Base-by-base conservation (phyloP, 805 yeast species). In the Nakazawaea pomicola region DNA sequence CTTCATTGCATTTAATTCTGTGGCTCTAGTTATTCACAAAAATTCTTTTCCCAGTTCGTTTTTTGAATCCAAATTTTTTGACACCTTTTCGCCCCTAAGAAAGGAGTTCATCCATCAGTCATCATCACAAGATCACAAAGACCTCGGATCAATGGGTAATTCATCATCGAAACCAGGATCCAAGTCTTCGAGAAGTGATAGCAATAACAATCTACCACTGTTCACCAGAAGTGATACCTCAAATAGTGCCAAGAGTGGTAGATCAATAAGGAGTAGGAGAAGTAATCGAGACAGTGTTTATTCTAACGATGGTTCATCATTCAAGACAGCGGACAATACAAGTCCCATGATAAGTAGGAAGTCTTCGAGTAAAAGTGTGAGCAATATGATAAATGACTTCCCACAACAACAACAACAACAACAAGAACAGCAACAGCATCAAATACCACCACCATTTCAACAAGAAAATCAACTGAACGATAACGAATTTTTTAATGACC, bases 161-260 rank as follows among this genome's bases (percentile, higher is more conserved):
- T 41, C 44, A 16, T 23, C 40, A 6, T 36, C 41, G 18, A 41
- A 41, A n/a, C 36, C 44, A 16, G 19, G 37, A 5, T 36, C 41
- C 18, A 36, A 31, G 24, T 36, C 40, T 4, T 25, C 29, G 7
- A 25, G 31, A 11, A n/a, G 29, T 6, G 18, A 28, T 4, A 19
- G 25, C 21, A 31, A 29, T 28, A n/a, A 27, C 27, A 29, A 29
- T 5, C 33, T 17, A 11, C 65, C 72, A 16, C 37, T 37, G 3
- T 64, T 68, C 44, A 54, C 67, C n/a, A 55, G 74, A 17, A 57
- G 70, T 16, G 70, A 68, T 49, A 68, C 74, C 3, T 59, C 61
- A 25, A 57, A 55, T 38, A 62, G 68, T 19, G 61, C 64, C 28
- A 62, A 58, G 48, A 57, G 64, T 25, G 54, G 63, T 17, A 54